These are phyloP conservation scores for Lachnellula hyalina DNA, from an alignment of 2,329 filamentous ascomycete genomes.

Conservation along the genomic window DNA sequence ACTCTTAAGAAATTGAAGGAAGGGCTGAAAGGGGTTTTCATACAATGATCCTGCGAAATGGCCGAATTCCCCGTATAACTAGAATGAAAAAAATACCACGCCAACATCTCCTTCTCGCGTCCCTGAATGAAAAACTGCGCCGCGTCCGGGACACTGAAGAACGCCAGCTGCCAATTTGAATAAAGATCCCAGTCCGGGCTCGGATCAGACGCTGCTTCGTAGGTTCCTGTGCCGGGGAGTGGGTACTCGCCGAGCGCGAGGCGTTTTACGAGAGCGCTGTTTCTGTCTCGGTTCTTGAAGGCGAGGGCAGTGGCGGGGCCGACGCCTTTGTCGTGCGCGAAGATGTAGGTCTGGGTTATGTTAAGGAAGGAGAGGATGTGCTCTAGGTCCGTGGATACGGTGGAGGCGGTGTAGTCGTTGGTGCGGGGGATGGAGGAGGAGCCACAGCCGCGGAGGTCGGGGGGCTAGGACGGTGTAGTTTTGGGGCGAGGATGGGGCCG, in stretches of 20 bases:
- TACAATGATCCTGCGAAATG: not conserved
- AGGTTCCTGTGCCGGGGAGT: slow-evolving; percentile 38
- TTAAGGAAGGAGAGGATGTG: slow-evolving; percentile 39
- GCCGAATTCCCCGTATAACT: slow-evolving; percentile 35
- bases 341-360: slow-evolving; percentile 37
- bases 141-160: slow-evolving; percentile 42
- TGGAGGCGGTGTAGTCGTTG: not conserved
- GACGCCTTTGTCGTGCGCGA: slow-evolving; percentile 42
- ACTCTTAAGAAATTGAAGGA: too few species aligned
- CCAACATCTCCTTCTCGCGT: slow-evolving; percentile 37
- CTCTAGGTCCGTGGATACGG: slow-evolving; percentile 34
- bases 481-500: slow-evolving; percentile 33
- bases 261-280: slow-evolving; percentile 27
- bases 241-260: slow-evolving; percentile 37
- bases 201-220: slow-evolving; percentile 30
- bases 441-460: slow-evolving; percentile 48
- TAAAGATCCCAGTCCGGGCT: slow-evolving; percentile 37
- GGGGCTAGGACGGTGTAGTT: slow-evolving; percentile 40
- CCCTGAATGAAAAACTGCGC: slow-evolving; percentile 42
- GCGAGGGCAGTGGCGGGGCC: slow-evolving; percentile 39
- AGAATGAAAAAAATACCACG: slow-evolving; percentile 43
- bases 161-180: slow-evolving; percentile 38
- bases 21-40: too few species aligned
- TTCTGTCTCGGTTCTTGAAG: slow-evolving; percentile 29
- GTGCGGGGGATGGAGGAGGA: slow-evolving; percentile 6